Evolutionary conservation across 305 asterid genomes (phyloP).

Genomic region (Solanum hybrid): DNA sequence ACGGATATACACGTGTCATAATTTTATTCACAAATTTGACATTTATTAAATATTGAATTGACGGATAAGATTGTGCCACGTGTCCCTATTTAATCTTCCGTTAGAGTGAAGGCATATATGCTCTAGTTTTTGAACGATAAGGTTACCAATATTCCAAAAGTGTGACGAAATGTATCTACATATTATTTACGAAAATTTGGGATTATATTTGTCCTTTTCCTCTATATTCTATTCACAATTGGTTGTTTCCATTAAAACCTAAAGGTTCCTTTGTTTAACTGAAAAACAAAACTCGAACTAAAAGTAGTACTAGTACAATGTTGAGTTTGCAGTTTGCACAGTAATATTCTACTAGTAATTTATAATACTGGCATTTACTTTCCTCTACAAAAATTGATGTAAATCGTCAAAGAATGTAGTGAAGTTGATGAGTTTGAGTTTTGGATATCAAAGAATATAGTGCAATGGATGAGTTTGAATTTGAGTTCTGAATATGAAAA

Average conservation of each 20-base stretch:
- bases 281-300: neutral
- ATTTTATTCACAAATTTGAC: rapidly evolving
- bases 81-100: neutral
- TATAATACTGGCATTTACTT: too few species aligned
- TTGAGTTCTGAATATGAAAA: too few species aligned
- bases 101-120: too few species aligned
- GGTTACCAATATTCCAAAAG: too few species aligned
- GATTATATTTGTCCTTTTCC: neutral
- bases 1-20: too few species aligned
- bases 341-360: neutral
- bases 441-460: neutral
- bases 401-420: neutral
- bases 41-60: too few species aligned
- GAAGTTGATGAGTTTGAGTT: too few species aligned
- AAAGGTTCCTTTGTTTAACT: neutral
- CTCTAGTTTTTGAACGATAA: neutral
- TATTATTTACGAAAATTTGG: too few species aligned
- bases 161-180: too few species aligned
- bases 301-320: neutral
- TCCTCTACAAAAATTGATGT: neutral
- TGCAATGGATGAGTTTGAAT: neutral
- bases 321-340: neutral
- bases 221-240: neutral
- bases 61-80: rapidly evolving
- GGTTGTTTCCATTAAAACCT: neutral